Evolutionary conservation across 208 protist genomes (phyloP).

Genomic region (Trypanosoma boissoni): DNA sequence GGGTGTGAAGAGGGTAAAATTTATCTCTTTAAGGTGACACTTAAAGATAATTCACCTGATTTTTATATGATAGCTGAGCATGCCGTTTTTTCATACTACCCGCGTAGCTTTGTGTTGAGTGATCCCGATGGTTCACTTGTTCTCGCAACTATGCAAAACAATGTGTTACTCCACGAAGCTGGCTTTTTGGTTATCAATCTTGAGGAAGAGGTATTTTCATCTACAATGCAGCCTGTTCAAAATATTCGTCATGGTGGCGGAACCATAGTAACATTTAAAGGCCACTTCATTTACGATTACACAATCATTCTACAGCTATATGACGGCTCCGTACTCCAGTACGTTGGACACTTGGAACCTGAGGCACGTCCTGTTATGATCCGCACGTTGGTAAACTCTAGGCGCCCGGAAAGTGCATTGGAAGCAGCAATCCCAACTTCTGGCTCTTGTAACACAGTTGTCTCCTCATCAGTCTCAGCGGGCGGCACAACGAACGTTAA

Average conservation of each 20-base stretch:
- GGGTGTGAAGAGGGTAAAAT: slow-evolving; percentile 15
- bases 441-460: slow-evolving; percentile 9
- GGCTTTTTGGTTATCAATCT: slow-evolving; percentile 22
- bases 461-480: neutral
- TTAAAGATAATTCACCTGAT: neutral
- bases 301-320: slow-evolving; percentile 21
- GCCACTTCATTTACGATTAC: slow-evolving; percentile 9
- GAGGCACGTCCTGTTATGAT: slow-evolving; percentile 6
- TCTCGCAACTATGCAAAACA: slow-evolving; percentile 18
- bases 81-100: slow-evolving; percentile 5
- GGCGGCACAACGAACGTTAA: neutral
- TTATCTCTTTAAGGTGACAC: slow-evolving; percentile 7
- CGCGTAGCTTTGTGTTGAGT: slow-evolving; percentile 5
- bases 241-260: slow-evolving; percentile 4
- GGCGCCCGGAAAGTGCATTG: neutral
- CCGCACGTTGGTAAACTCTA: slow-evolving; percentile 1
- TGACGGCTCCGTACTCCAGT: slow-evolving; percentile 23
- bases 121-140: slow-evolving; percentile 6
- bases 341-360: slow-evolving; percentile 8
- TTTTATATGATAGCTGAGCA: slow-evolving; percentile 16
- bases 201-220: slow-evolving; percentile 7
- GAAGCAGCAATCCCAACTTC: slow-evolving; percentile 2
- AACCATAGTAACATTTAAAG: slow-evolving; percentile 12
- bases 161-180: neutral
- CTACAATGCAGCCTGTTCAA: slow-evolving; percentile 4